Evolutionary conservation across 768 basidiomycete genomes (phyloP).

Genomic region (Heimioporus sp.): DNA sequence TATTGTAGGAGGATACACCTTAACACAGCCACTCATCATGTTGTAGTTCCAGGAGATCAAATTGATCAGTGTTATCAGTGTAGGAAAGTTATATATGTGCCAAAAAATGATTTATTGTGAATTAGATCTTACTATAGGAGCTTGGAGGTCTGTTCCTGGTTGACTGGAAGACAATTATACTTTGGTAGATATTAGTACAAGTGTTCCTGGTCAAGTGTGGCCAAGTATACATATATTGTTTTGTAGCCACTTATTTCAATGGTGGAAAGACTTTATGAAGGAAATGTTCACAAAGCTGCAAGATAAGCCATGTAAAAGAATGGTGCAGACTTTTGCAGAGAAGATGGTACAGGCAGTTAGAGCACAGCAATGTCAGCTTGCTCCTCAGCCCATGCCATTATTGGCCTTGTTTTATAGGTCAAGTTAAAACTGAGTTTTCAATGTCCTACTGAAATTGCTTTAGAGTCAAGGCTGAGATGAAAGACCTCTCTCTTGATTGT

Average conservation of each 20-base stretch:
- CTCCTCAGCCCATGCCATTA: neutral
- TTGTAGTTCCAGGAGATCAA: constrained; percentile 26
- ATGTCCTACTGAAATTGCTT: too few relatives aligned
- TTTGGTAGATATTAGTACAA: neutral
- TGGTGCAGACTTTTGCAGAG: neutral
- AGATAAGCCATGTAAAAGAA: constrained; percentile 17
- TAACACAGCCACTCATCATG: constrained; percentile 25
- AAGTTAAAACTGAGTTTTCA: too few relatives aligned
- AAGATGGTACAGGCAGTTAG: neutral
- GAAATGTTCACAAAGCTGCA: constrained; percentile 5
- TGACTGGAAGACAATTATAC: neutral
- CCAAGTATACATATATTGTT: neutral
- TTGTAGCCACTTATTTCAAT: neutral
- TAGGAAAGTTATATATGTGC: constrained; percentile 5
- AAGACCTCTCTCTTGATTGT: too few relatives aligned
- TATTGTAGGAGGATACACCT: constrained; percentile 29
- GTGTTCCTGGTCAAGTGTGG: neutral
- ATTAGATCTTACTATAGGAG: constrained; percentile 15
- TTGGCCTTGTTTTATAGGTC: too few relatives aligned
- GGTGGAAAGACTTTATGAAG: constrained; percentile 25
- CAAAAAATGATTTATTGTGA: constrained; percentile 8
- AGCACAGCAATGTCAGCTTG: neutral
- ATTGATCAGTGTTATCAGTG: constrained; percentile 22
- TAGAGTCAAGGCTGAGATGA: too few relatives aligned
- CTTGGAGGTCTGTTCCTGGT: constrained; percentile 2